Evolutionary conservation across 305 asterid species (phyloP), one percentile per base, ranked within the genome.

Genomic region (Coffea humblotiana): DNA sequence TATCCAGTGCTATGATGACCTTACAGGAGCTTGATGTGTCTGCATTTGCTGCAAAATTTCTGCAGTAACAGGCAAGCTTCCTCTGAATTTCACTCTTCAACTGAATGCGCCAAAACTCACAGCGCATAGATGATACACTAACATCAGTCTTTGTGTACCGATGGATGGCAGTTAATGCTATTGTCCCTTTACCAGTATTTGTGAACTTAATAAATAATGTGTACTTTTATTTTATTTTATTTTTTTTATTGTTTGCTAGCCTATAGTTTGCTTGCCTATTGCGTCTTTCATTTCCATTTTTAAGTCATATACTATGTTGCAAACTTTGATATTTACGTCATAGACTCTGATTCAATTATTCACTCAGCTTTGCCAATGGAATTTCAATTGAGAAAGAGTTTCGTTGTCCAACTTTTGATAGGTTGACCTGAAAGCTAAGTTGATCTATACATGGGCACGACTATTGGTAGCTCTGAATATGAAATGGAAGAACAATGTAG

Each of bases 11-110:
- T 61, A 47, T 63, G 56, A 56, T 54, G 69, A 84, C 63, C 45
- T 74, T 79, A 23, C 85, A 74, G 61, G 85, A 79, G 68, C 61
- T 74, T 45, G 80, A 75, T 54, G 74, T 75, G 25, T 54, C 71
- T 25, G 54, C 83, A 37, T 69, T 69, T 76, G 77, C 83, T 61
- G 77, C 76, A 40, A 79, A 76, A n/a, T 78, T 79, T 75, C 74
- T 61, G 32, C 77, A 75, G 71, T 79, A 45, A 77, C 8, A 70
- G 72, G 69, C 27, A 19, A 47, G 6, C n/a, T 68, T 29, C 60
- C 45, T 6, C 37, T 18, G 32, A 19, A 71, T 29, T 27, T 23
- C 3, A 16, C 29, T 21, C 29, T 52, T 12, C 8, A 51, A 32
- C 48, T 27, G 21, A 52, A 74, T 52, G 51, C 8, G 37, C 37